Base-by-base conservation (phyloP, 805 yeast genomes). In the Priceomyces haplophilus region DNA sequence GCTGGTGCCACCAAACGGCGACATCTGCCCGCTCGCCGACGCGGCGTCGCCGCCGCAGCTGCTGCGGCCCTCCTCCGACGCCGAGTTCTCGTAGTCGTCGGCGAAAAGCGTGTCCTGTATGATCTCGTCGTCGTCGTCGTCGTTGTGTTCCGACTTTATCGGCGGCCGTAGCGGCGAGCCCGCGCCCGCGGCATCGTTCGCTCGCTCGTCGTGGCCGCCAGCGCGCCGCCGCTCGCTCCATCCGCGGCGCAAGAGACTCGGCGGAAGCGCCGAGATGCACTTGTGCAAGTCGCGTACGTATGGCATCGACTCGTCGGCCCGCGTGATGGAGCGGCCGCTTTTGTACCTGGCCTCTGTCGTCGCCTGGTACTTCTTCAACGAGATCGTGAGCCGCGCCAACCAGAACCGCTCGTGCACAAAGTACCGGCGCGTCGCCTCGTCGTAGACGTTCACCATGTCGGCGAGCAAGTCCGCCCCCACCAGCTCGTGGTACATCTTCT, bases 271-370 rank as follows among this genome's bases (percentile, higher is more conserved):
- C 20, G 23, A 20, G 5, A 41, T 13, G n/a, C n/a, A 17, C n/a
- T 31, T 15, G 18, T 36, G 30, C 8, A 41, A 25, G n/a, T 20
- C 15, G 6, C 5, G 18, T 23, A 41, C 30, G 23, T 16, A 8
- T 7, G 23, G 5, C 7, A 17, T 16, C 2, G 21, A 34, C 6
- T 21, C n/a, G n/a, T 41, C 40, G 3, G 12, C 5, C 6, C 13
- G 30, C 18, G 15, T 17, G 4, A 35, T 21, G 8, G 34, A 7
- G 17, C 16, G 23, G 6, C 36, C 20, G 19, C 27, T 20, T 32
- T 42, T 40, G 13, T 42, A 40, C 39, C 44, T 46, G 35, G 40
- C 53, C 35, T 53, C 57, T 10, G 49, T 34, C 6, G 37, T 41
- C 5, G 48, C 44, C 5, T 41, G 19, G 34, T 47, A 54, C 17